Evolutionary conservation across 768 basidiomycete genomes (phyloP).

Genomic region (Aureoboletus auriporus): DNA sequence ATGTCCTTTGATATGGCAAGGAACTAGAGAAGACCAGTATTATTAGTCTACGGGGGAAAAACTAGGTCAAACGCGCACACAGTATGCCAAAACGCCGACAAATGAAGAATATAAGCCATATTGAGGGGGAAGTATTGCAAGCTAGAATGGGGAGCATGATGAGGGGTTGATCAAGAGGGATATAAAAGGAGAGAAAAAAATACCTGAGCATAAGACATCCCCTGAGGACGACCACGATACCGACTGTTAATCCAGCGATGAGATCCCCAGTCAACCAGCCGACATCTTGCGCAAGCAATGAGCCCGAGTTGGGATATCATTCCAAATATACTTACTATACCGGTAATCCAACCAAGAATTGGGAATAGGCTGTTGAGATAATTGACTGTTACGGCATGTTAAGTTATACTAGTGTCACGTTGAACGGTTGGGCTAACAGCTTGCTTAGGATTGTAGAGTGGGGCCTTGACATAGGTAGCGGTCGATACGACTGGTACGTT

Average conservation of each 20-base stretch:
- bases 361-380: constrained; percentile 80
- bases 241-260: constrained; percentile 89
- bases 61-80: constrained; percentile 43
- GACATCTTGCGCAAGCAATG: constrained; percentile 40
- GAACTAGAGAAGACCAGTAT: constrained; percentile 44
- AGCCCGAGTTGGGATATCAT: background rate
- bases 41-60: too few species aligned
- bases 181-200: background rate
- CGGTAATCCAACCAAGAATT: constrained; percentile 81
- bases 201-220: constrained; percentile 78
- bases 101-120: constrained; percentile 96
- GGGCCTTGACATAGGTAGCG: constrained; percentile 46
- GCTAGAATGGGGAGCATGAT: constrained; percentile 37
- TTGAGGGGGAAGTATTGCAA: constrained; percentile 78
- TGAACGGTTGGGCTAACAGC: constrained; percentile 34
- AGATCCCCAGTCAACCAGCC: constrained; percentile 85
- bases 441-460: constrained; percentile 42
- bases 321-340: constrained; percentile 58
- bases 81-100: constrained; percentile 81
- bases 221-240: constrained; percentile 91
- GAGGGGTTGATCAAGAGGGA: background rate
- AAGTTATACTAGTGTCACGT: too few species aligned
- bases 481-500: constrained; percentile 57
- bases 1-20: constrained; percentile 99
- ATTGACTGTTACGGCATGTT: constrained; percentile 40